These are phyloP conservation scores for Aspergillus fischeri DNA, from an alignment of 2,329 filamentous ascomycete genomes.

Conservation along the genomic window DNA sequence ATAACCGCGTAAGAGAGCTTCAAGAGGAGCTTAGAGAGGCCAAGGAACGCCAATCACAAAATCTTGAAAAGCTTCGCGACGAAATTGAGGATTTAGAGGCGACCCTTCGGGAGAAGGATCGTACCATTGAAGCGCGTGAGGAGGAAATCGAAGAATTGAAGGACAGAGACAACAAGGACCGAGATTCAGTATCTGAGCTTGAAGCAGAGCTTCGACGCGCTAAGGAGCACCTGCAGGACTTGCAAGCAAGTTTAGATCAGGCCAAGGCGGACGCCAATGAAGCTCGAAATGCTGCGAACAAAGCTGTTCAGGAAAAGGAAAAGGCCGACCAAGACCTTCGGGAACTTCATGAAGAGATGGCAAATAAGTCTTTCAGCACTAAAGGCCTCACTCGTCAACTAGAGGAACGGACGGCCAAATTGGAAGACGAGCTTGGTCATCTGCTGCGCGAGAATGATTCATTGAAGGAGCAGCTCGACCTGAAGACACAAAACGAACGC, in stretches of 20 bases:
- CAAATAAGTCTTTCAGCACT: conserved; percentile 72
- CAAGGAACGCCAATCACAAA: conserved; percentile 52
- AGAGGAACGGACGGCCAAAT: conserved; percentile 63
- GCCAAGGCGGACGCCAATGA: conserved; percentile 35
- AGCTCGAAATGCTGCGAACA: conserved; percentile 43
- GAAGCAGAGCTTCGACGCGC: conserved; percentile 48
- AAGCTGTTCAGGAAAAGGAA: conserved; percentile 51
- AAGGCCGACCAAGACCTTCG: conserved; percentile 53
- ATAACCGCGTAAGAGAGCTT: conserved; percentile 38
- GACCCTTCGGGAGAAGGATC: conserved; percentile 71
- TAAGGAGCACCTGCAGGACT: conserved; percentile 41
- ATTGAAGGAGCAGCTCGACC: conserved; percentile 42
- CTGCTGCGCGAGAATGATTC: conserved; percentile 44
- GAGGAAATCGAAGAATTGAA: conserved; percentile 69
- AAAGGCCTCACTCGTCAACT: conserved; percentile 71
- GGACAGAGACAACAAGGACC: conserved; percentile 42
- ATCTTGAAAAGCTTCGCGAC: conserved; percentile 65
- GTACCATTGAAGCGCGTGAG: conserved; percentile 67
- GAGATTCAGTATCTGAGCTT: conserved; percentile 42
- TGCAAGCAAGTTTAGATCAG: conserved; percentile 40
- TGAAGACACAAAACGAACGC: conserved; percentile 39
- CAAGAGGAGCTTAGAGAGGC: conserved; percentile 55
- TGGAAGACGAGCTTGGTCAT: conserved; percentile 63
- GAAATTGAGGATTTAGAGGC: conserved; percentile 72
- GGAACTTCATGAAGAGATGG: conserved; percentile 68